Conservation (phyloP, 495 filamentous ascomycete genomes). For the Massariosphaeria phaeospora region DNA sequence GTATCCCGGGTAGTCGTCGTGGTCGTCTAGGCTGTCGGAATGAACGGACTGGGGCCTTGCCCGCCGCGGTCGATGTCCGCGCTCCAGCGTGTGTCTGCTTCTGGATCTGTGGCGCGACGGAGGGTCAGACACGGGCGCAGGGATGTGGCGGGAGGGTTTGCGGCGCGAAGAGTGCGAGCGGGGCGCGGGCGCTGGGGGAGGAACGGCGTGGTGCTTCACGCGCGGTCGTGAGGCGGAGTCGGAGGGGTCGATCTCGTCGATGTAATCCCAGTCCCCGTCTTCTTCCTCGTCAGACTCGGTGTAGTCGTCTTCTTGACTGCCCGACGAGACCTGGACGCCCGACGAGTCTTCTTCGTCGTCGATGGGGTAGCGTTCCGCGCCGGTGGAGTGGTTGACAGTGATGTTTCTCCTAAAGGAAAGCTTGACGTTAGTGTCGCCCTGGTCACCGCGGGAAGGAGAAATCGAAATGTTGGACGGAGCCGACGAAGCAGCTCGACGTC, state of each 20-base stretch:
- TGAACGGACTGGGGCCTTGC: constrained; percentile 27
- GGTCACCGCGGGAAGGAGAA: constrained; percentile 14
- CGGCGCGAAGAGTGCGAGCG: constrained; percentile 33
- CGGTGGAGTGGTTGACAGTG: constrained; percentile 30
- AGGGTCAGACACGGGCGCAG: constrained; percentile 22
- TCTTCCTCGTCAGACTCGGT: constrained; percentile 28
- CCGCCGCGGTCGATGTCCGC: constrained; percentile 22
- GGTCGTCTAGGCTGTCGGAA: constrained; percentile 37
- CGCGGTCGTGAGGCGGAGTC: constrained; percentile 41
- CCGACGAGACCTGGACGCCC: constrained; percentile 31
- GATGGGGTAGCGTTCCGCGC: constrained; percentile 23
- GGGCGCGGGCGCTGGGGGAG: constrained; percentile 25
- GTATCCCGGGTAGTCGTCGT: constrained; percentile 40
- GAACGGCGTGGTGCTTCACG: constrained; percentile 16
- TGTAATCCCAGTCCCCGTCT: constrained; percentile 34
- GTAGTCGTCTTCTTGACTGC: constrained; percentile 30
- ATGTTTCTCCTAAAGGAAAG: constrained; percentile 34
- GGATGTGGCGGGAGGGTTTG: constrained; percentile 31
- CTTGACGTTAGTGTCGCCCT: constrained; percentile 27
- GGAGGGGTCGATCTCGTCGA: constrained; percentile 41
- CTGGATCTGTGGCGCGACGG: constrained; percentile 24
- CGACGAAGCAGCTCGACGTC: constrained; percentile 14
- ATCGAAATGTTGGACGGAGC: constrained; percentile 21
- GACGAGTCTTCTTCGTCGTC: constrained; percentile 32
- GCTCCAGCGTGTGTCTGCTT: constrained; percentile 29